phyloP scores from a whole-genome alignment of 2,329 filamentous ascomycete genomes.

The Trichoderma citrinoviride region DNA sequence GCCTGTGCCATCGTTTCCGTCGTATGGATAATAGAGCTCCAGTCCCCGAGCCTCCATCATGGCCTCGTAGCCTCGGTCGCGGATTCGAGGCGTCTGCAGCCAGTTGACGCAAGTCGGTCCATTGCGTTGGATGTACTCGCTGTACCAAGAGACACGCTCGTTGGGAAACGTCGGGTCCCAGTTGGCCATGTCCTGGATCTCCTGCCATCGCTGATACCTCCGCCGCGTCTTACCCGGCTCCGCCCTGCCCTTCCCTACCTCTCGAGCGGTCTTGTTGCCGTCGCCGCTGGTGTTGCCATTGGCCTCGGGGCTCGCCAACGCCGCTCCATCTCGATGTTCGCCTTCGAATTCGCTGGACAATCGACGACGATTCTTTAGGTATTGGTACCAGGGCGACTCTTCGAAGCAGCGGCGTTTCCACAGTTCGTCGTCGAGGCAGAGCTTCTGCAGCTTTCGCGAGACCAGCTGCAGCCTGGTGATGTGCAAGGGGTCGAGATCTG shows the following conservation, averaged over 20 bases:
- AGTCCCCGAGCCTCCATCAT: constrained; percentile 69
- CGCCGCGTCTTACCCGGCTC: neutral
- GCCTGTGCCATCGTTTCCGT: constrained; percentile 45
- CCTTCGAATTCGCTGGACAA: constrained; percentile 31
- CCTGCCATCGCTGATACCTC: constrained; percentile 26
- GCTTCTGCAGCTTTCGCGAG: constrained; percentile 60
- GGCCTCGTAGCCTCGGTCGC: constrained; percentile 43
- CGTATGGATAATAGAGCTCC: constrained; percentile 58
- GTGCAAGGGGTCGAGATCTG: constrained; percentile 39
- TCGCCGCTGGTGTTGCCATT: constrained; percentile 26
- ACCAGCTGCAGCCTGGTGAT: constrained; percentile 67
- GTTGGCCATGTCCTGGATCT: constrained; percentile 61
- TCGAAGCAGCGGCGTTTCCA: constrained; percentile 77
- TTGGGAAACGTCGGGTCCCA: constrained; percentile 77
- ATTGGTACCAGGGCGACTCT: constrained; percentile 62
- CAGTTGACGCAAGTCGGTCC: constrained; percentile 72
- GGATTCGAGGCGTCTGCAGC: constrained; percentile 62
- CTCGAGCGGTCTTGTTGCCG: neutral
- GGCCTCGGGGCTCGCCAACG: constrained; percentile 28
- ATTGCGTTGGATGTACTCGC: constrained; percentile 82
- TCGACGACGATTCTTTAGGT: constrained; percentile 46
- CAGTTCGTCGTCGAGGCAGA: constrained; percentile 70
- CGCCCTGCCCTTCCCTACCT: constrained; percentile 1
- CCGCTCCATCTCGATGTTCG: constrained; percentile 33
- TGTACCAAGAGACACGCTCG: constrained; percentile 79